Evolutionary conservation across 2,329 filamentous ascomycete species (phyloP).

Genomic region (Ceratocystis albifundus): DNA sequence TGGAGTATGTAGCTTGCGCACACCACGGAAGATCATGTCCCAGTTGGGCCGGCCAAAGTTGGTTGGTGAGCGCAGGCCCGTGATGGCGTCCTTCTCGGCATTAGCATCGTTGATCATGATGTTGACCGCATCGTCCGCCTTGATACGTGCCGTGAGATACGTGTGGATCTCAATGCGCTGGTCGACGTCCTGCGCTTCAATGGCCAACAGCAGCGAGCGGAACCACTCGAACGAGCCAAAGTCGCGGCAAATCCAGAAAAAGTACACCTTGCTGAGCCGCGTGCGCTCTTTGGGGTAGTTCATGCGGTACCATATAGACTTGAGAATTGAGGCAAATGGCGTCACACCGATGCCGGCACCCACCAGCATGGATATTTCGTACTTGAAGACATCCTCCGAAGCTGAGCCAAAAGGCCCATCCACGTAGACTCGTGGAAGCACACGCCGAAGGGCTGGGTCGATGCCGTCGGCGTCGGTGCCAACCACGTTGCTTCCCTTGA

Average conservation of each 20-base stretch:
- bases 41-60: constrained; percentile 82
- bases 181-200: constrained; percentile 74
- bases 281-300: constrained; percentile 75
- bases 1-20: constrained; percentile 64
- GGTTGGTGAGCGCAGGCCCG: constrained; percentile 66
- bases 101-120: constrained; percentile 89
- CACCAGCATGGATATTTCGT: constrained; percentile 66
- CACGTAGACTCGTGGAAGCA: constrained; percentile 69
- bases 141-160: constrained; percentile 78
- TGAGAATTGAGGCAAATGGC: constrained; percentile 77
- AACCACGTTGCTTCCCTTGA: constrained; percentile 53
- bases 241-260: constrained; percentile 85
- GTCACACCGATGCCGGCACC: constrained; percentile 77
- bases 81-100: constrained; percentile 73
- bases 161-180: constrained; percentile 82
- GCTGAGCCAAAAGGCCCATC: constrained; percentile 79
- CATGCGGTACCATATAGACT: constrained; percentile 89
- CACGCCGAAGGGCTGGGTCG: constrained; percentile 58
- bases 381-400: constrained; percentile 83
- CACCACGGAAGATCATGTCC: constrained; percentile 79
- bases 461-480: constrained; percentile 53
- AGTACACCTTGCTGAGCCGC: constrained; percentile 73
- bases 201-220: constrained; percentile 67
- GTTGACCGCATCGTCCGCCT: constrained; percentile 73
- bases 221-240: constrained; percentile 88